Evolutionary conservation across 2,329 filamentous ascomycete genomes (phyloP), one percentile per base, ranked within the genome.

Genomic region (Aspergillus brunneoviolaceus): DNA sequence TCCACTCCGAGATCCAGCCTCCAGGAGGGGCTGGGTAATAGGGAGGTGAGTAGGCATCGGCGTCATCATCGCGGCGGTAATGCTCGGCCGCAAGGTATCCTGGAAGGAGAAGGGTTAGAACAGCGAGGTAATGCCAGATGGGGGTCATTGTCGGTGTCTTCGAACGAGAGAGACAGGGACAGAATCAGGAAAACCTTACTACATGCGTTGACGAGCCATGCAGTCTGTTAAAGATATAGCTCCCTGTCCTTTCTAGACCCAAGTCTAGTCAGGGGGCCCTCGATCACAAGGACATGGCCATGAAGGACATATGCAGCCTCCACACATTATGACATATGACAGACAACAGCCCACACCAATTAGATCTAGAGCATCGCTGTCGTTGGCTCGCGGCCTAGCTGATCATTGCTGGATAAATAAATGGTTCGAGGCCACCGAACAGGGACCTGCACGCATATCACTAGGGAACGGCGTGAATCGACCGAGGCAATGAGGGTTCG

Each of bases 21-120:
- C 89, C 89, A 55, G 86, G 84, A 0, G 89, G 89, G 9, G 89
- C 80, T 21, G 89, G 89, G 71, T 92, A 92, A 72, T 89, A 91
- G n/a, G 86, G 84, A 0, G 83, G 65, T 60, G 76, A 76, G 16
- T 61, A 62, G 52, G 74, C 73, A 23, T 61, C 68, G 51, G 74
- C 73, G 19, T 61, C 67, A 45, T 60, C 60, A 21, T 55, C 63
- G 6, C 53, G 45, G 19, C 27, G 3, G 3, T 25, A 19, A 11
- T n/a, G 39, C 6, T 45, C 39, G 39, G 39, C 39, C 16, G 39
- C 39, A 45, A 45, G 5, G 39, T 45, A 45, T 45, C 39, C 39
- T 19, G 39, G 39, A 45, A 45, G 39, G 16, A 45, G 39, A 16
- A 45, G 39, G 16, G 39, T 19, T 9, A 45, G n/a, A n/a, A n/a